Conservation (phyloP, 352 stramenopile species). For the Pythium scleroteichum region DNA sequence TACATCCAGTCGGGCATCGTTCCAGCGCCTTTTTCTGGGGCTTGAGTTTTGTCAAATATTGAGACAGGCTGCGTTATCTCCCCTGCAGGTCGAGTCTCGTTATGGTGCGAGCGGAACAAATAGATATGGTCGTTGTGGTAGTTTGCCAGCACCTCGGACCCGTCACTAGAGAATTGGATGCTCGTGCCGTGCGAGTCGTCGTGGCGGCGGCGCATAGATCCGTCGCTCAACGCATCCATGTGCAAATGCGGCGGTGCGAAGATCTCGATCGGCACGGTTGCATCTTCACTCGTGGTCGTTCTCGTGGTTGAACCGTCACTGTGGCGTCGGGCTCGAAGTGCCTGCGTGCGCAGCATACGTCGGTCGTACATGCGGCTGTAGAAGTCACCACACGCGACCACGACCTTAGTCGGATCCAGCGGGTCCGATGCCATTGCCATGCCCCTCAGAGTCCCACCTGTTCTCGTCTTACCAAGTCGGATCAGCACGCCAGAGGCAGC, state of each 20-base stretch:
- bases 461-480: constrained; percentile 55
- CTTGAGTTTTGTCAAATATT: constrained; percentile 17
- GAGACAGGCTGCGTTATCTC: constrained; percentile 6
- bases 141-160: constrained; percentile 67
- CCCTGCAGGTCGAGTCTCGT: constrained; percentile 2
- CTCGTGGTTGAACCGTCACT: constrained; percentile 14
- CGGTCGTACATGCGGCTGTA: constrained; percentile 80
- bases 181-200: constrained; percentile 74
- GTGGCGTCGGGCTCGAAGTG: constrained; percentile 11
- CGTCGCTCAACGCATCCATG: constrained; percentile 53
- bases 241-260: constrained; percentile 81
- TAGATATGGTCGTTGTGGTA: constrained; percentile 90
- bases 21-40: background rate
- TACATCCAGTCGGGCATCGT: constrained; percentile 17
- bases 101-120: constrained; percentile 57
- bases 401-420: constrained; percentile 71
- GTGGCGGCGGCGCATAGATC: constrained; percentile 39
- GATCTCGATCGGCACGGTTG: constrained; percentile 58
- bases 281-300: constrained; percentile 21
- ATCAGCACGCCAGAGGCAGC: constrained; percentile 62
- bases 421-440: constrained; percentile 80
- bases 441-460: constrained; percentile 45
- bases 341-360: constrained; percentile 69
- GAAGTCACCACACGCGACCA: constrained; percentile 74
- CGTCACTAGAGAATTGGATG: constrained; percentile 78